Conservation (phyloP, 306 rosid species). For the Cucumis hystrix region DNA sequence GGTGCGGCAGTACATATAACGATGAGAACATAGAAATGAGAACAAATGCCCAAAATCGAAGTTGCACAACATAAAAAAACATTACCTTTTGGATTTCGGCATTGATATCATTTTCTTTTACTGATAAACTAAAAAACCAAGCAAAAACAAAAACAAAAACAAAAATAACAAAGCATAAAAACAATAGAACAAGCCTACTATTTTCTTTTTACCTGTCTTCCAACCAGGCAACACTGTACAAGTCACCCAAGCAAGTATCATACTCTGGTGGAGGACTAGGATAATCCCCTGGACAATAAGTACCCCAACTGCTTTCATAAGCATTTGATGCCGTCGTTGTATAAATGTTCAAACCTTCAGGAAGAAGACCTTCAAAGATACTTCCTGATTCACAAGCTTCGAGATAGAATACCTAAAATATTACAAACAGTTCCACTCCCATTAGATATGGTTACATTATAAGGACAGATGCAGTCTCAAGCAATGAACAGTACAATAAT, state of each 20-base stretch:
- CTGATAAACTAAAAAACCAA: not conserved
- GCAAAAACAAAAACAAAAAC: no score
- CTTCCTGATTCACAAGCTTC: slow-evolving; percentile 98
- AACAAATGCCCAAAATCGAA: not conserved
- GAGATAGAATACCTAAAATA: slow-evolving; percentile 71
- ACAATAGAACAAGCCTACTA: not conserved
- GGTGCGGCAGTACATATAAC: not conserved
- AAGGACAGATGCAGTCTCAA: not conserved
- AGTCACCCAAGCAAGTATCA: slow-evolving; percentile 79
- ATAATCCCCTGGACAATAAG: slow-evolving; percentile 78
- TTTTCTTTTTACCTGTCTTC: slow-evolving; percentile 64
- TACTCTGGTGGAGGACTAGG: slow-evolving; percentile 82
- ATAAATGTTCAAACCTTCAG: slow-evolving; percentile 63
- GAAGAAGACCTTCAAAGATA: slow-evolving; percentile 89
- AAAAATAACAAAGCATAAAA: not conserved
- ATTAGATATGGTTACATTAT: not conserved
- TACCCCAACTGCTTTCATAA: slow-evolving; percentile 93
- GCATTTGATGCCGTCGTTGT: slow-evolving; percentile 86
- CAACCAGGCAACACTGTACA: slow-evolving; percentile 93
- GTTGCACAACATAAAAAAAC: not conserved
- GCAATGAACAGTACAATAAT: slow-evolving; percentile 13
- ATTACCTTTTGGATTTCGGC: not conserved
- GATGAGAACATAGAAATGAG: not conserved
- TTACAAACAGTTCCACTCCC: not conserved
- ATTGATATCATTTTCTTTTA: not conserved